A percentile compares a stretch with the other conserved stretches of the same genome.
Evolutionary conservation across 257 asterid genomes (phyloP).

Genomic region (Solanum chiquidenum): DNA sequence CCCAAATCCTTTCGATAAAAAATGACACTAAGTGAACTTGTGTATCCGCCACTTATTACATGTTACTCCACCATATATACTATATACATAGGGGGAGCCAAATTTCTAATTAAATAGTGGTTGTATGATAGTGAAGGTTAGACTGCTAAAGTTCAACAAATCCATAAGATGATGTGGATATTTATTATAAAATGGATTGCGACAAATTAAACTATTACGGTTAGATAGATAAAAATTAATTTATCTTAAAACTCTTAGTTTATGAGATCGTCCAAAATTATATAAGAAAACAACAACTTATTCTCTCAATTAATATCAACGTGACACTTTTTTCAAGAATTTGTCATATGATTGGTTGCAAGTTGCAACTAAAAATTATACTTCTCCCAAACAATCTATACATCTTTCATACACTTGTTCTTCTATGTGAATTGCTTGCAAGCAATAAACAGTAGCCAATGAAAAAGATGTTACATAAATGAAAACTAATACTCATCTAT

Average conservation of each 20-base stretch:
- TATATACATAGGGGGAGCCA: too few relatives aligned
- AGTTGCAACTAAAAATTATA: not conserved
- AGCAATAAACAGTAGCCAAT: not conserved
- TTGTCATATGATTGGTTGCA: not conserved
- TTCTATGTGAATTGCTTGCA: not conserved
- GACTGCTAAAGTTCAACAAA: not conserved
- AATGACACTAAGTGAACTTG: too few relatives aligned
- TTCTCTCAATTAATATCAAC: not conserved
- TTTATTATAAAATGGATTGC: not conserved
- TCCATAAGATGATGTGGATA: not conserved
- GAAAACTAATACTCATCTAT: not conserved
- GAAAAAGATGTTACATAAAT: not conserved
- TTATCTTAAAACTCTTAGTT: not conserved
- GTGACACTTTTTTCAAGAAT: not conserved
- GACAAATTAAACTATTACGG: not conserved
- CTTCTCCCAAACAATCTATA: not conserved
- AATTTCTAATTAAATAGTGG: not conserved
- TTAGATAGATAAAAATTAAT: not conserved
- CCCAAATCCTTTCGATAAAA: too few relatives aligned
- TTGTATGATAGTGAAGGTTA: too few relatives aligned
- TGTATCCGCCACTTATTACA: too few relatives aligned
- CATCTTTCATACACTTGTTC: not conserved
- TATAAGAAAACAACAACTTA: not conserved
- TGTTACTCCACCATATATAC: too few relatives aligned
- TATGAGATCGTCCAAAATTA: not conserved